phyloP scores from a whole-genome alignment of 306 rosid genomes.

The Albizia julibrissin region DNA sequence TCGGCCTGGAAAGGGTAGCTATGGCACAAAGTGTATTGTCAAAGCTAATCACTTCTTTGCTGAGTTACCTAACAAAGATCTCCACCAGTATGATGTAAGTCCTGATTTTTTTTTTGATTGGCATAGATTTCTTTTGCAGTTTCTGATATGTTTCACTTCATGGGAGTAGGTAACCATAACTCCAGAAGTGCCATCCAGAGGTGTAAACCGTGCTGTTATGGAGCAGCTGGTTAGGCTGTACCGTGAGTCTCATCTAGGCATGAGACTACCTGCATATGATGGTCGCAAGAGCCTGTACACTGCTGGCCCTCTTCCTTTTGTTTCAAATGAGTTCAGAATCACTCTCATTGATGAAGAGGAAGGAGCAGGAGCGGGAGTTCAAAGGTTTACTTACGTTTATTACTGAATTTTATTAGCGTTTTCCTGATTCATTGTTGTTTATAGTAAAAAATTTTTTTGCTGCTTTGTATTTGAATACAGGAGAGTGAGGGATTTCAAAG shows the following conservation, averaged over 20 bases:
- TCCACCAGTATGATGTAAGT: slow-evolving; percentile 97
- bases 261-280: slow-evolving; percentile 92
- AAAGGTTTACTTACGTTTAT: slow-evolving; percentile 47
- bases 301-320: slow-evolving; percentile 91
- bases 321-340: slow-evolving; percentile 70
- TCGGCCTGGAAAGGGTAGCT: slow-evolving; percentile 88
- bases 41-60: slow-evolving; percentile 97
- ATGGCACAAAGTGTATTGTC: slow-evolving; percentile 64
- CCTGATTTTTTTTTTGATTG: neutral
- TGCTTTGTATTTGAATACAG: slow-evolving; percentile 44
- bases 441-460: neutral
- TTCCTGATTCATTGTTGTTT: neutral
- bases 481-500: slow-evolving; percentile 80
- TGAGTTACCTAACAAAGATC: slow-evolving; percentile 83
- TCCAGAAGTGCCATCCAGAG: slow-evolving; percentile 84
- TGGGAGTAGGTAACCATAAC: slow-evolving; percentile 75
- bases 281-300: slow-evolving; percentile 96
- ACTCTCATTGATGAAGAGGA: slow-evolving; percentile 83
- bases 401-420: neutral
- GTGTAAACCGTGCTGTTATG: slow-evolving; percentile 94
- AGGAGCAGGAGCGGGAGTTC: slow-evolving; percentile 64
- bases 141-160: slow-evolving; percentile 7
- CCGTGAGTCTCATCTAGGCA: slow-evolving; percentile 78
- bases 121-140: neutral
- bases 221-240: slow-evolving; percentile 67